Evolutionary conservation across 2,329 filamentous ascomycete genomes (phyloP).

Genomic region (Colletotrichum godetiae): DNA sequence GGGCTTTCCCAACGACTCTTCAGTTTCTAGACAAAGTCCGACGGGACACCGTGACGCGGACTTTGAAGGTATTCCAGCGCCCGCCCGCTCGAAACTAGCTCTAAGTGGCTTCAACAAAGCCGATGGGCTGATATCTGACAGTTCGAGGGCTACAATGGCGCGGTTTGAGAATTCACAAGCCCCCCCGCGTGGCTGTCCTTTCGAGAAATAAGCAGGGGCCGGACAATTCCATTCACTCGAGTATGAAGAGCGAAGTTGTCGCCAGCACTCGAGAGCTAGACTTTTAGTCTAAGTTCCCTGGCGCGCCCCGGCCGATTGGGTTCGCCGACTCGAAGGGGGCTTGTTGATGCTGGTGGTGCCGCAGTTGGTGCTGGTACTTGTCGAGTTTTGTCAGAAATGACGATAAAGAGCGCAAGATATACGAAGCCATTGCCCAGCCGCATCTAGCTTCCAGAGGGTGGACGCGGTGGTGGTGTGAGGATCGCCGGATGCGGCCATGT

Average conservation of each 20-base stretch:
- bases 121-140: neutral
- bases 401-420: neutral
- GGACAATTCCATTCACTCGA: neutral
- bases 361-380: too few relatives aligned
- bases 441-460: neutral
- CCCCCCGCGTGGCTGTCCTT: neutral
- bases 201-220: neutral
- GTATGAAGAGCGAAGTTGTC: neutral
- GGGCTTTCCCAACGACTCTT: neutral
- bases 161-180: neutral
- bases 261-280: neutral
- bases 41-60: neutral
- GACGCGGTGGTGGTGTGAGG: neutral
- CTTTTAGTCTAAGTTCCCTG: neutral
- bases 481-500: neutral
- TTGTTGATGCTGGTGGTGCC: too few relatives aligned
- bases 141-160: neutral
- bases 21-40: neutral
- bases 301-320: neutral
- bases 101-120: neutral
- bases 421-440: neutral
- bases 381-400: neutral
- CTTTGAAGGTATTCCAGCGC: neutral
- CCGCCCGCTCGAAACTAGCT: neutral
- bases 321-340: neutral